Conservation (phyloP, 352 stramenopile species). For the Pythium monospermum region DNA sequence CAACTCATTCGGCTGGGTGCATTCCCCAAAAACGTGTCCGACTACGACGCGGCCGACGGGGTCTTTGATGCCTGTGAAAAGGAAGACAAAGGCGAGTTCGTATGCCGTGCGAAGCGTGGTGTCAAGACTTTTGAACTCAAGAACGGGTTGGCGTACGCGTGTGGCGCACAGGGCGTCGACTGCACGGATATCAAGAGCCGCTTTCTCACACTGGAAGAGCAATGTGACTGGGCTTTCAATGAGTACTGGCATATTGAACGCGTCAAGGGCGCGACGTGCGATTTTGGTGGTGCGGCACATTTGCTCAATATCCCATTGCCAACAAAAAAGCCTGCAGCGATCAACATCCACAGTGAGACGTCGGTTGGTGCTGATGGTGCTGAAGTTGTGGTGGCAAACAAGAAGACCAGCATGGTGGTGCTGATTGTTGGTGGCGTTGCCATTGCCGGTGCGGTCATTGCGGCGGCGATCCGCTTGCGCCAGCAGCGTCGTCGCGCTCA, state of each 20-base stretch:
- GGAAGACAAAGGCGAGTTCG: conserved; percentile 72
- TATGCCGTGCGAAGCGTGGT: conserved; percentile 65
- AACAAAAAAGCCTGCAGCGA: no score
- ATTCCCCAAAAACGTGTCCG: conserved; percentile 74
- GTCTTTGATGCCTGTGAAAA: conserved; percentile 60
- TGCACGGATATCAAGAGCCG: conserved; percentile 37
- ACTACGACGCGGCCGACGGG: conserved; percentile 44
- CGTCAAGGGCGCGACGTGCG: conserved; percentile 60
- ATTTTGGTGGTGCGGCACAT: conserved; percentile 65
- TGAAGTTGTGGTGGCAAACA: no score
- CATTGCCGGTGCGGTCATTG: no score
- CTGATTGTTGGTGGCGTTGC: no score
- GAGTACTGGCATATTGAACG: conserved; percentile 66
- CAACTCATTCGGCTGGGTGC: conserved; percentile 45
- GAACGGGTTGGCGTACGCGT: conserved; percentile 54
- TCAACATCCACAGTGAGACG: no score
- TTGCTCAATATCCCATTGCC: conserved; percentile 25
- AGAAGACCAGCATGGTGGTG: no score
- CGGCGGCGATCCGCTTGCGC: no score
- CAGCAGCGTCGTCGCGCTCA: no score
- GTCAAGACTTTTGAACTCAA: conserved; percentile 48
- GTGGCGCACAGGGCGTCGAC: conserved; percentile 42
- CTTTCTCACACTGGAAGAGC: conserved; percentile 55
- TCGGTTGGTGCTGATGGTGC: no score
- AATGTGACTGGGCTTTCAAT: conserved; percentile 68